phyloP scores from a whole-genome alignment of 768 basidiomycete species.

The Pleurotus cornucopiae region DNA sequence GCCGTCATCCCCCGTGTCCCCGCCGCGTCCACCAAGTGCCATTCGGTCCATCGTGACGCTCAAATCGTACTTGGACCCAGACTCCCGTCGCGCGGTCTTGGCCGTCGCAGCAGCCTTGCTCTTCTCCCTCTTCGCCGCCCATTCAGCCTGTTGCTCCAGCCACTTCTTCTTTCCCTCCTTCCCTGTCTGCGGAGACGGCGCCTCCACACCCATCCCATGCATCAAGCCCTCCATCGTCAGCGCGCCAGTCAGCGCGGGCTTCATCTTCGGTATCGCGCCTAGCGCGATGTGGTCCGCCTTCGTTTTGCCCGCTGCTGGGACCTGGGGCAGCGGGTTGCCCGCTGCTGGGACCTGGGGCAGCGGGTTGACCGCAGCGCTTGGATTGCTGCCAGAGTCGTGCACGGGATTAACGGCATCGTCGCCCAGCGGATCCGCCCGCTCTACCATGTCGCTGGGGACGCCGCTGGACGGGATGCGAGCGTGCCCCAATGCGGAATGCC shows the following conservation, averaged over 20 bases:
- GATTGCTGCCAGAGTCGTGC: background rate
- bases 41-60: slow-evolving; percentile 65
- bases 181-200: slow-evolving; percentile 3
- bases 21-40: slow-evolving; percentile 53
- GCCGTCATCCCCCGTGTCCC: slow-evolving; percentile 24
- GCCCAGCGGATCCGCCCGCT: background rate
- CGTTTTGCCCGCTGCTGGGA: background rate
- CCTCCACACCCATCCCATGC: slow-evolving; percentile 10
- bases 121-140: slow-evolving; percentile 6
- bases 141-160: background rate
- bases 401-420: background rate
- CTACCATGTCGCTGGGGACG: slow-evolving; percentile 27
- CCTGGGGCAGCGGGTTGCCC: background rate
- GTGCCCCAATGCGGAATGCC: background rate
- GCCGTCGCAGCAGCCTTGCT: background rate
- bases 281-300: slow-evolving; percentile 22
- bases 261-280: slow-evolving; percentile 47
- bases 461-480: slow-evolving; percentile 12
- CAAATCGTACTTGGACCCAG: slow-evolving; percentile 49
- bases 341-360: background rate
- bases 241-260: slow-evolving; percentile 47
- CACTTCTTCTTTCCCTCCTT: slow-evolving; percentile 1
- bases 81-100: slow-evolving; percentile 29
- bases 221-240: slow-evolving; percentile 41
- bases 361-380: background rate